Base-by-base conservation (phyloP, 768 basidiomycete genomes). In the Mycena floridula region DNA sequence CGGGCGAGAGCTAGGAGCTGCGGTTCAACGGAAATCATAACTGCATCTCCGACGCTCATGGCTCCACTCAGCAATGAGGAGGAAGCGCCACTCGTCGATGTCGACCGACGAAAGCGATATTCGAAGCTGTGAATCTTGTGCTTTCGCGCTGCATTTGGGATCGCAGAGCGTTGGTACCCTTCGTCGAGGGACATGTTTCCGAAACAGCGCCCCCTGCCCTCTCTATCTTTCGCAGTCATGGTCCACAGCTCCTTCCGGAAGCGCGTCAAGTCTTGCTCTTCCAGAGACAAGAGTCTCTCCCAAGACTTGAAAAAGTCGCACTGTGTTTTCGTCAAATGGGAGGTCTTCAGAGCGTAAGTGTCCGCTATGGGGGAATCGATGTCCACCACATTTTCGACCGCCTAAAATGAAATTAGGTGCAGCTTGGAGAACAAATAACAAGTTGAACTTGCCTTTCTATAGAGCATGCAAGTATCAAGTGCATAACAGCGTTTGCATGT, bases 171-270 rank as follows among this genome's bases (percentile, higher is more conserved):
- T 37, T 49, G 51, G 52, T 64, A 78, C 3, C 68, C 58, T 9
- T 47, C 48, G 49, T 81, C 77, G 27, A 96, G 61, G 25, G 79
- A 58, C 95, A 98, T 94, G 37, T 76, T 68, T 28, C 76, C 70
- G 52, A 97, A 89, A 57, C 93, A 96, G 50, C 93, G 72, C 2
- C 96, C 96, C 32, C 76, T 77, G 44, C 66, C 73, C 61, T 92
- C 89, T 44, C 96, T 74, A 54, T 93, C 83, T 15, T 61, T 66
- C 0, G 91, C 90, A 5, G 76, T 76, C 74, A 95, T 79, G 0
- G 89, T 93, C 96, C 96, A 99, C 7, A 98, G 69, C 54, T 99
- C 94, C 51, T 87, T 89, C 59, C 81, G 81, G 67, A 90, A 93
- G 16, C 88, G 75, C 8, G 84, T 65, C 12, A 88, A 68, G 51